Percentiles rank a stretch among this genome's conserved stretches.
Evolutionary conservation across 2,329 filamentous ascomycete genomes (phyloP).

Genomic region (Paracoccidioides lutzii): DNA sequence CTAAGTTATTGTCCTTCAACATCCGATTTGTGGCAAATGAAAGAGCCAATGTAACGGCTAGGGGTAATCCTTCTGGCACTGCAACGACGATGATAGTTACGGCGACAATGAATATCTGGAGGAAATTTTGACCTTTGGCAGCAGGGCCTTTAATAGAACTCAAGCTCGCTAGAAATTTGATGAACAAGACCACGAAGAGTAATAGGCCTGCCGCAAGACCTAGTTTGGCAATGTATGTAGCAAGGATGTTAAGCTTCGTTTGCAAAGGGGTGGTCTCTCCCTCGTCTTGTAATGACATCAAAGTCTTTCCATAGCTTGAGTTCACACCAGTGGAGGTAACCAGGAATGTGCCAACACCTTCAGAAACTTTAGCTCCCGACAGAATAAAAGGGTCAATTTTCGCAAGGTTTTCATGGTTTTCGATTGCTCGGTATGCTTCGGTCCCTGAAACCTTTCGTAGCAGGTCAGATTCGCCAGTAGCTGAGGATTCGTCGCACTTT

Average conservation of each 20-base stretch:
- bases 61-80: conserved; percentile 52
- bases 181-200: conserved; percentile 66
- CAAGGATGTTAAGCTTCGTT: conserved; percentile 61
- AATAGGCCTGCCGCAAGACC: conserved; percentile 58
- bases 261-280: conserved; percentile 68
- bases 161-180: conserved; percentile 49
- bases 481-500: conserved; percentile 61
- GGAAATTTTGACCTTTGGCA: conserved; percentile 52
- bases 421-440: conserved; percentile 52
- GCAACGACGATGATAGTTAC: conserved; percentile 71
- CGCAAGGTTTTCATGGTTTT: conserved; percentile 45
- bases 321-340: conserved; percentile 63
- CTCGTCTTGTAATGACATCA: conserved; percentile 66
- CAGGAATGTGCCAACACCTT: conserved; percentile 62
- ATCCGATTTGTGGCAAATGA: conserved; percentile 52
- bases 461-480: conserved; percentile 63
- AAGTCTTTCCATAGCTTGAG: conserved; percentile 62
- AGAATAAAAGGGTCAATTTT: conserved; percentile 71
- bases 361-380: conserved; percentile 63
- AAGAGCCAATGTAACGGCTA: conserved; percentile 49
- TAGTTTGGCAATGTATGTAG: conserved; percentile 67
- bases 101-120: conserved; percentile 65
- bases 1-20: conserved; percentile 51
- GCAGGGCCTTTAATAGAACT: conserved; percentile 6
- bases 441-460: conserved; percentile 54